Evolutionary conservation across 305 asterid genomes (phyloP), one percentile per base, ranked within the genome.

Genomic region (Fraxinus platypoda): DNA sequence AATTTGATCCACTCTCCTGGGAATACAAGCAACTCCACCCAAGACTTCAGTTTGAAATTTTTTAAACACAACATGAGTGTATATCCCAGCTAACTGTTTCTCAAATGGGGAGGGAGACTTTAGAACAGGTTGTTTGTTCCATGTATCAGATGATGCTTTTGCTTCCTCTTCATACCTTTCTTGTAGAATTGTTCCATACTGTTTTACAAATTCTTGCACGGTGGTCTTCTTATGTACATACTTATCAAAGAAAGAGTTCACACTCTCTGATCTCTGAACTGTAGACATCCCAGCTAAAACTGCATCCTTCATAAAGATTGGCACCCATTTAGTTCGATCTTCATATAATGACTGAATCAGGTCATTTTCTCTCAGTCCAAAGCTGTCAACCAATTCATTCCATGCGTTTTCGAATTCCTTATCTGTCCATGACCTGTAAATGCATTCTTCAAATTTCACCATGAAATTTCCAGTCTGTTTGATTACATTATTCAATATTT

Each of bases 71-170:
- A 95, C 89, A 85, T 91, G 89, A 19, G 98, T 92, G 84, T 93
- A 97, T 35, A 91, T 78, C 74, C 88, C 91, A 21, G 98, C 91
- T 74, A 94, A 84, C 8, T 94, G 95, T 88, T 95, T 97, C 93
- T 95, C 99, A 81, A 94, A 97, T 54, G 99, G 99, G 19, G 99
- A 97, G 8, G 98, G 99, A 74, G 99, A 97, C 85, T 88, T 95
- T 87, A 97, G 86, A 70, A 94, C 89, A 15, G 97, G 98, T 88
- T 87, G 98, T 81, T 90, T 95, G 85, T 91, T 92, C 94, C 93
- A 95, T 37, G 96, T 95, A 85, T 95, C 98, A 70, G 90, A 93
- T 82, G 92, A 89, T 79, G 97, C 97, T 89, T 92, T 95, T 8
- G 97, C 96, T 87, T 93, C 99, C 84, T 97, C 99, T 88, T 97